Conservation (phyloP, 1,284 basidiomycete genomes). For the Fomitopsis palustris region DNA sequence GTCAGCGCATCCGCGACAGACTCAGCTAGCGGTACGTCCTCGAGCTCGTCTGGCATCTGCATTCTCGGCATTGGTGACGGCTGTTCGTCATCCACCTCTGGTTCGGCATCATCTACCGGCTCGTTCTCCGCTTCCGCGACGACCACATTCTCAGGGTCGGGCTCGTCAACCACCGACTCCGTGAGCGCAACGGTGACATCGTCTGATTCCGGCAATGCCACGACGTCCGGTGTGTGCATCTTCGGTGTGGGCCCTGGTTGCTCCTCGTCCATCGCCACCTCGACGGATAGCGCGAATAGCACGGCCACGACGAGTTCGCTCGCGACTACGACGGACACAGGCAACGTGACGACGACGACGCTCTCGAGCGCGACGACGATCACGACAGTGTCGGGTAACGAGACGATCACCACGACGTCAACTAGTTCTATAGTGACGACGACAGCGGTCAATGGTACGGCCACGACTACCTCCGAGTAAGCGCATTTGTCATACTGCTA, state of each 20-base stretch:
- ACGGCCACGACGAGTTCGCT: not conserved
- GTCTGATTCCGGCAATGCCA: not conserved
- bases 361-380: not conserved
- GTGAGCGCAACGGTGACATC: not conserved
- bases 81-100: not conserved
- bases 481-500: not conserved
- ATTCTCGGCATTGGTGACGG: not conserved
- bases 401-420: not conserved
- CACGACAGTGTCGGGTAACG: not conserved
- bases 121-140: not conserved
- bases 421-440: not conserved
- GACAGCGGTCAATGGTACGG: not conserved
- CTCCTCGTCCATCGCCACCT: not conserved
- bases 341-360: not conserved
- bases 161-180: constrained; percentile 1
- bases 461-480: not conserved
- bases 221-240: not conserved
- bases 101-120: not conserved
- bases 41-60: not conserved
- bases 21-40: not conserved
- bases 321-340: not conserved
- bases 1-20: constrained; percentile 4
- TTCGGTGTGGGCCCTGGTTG: not conserved
- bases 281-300: not conserved
- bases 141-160: not conserved